Evolutionary conservation across 805 yeast genomes (phyloP).

Genomic region (Wickerhamiella musiphila): DNA sequence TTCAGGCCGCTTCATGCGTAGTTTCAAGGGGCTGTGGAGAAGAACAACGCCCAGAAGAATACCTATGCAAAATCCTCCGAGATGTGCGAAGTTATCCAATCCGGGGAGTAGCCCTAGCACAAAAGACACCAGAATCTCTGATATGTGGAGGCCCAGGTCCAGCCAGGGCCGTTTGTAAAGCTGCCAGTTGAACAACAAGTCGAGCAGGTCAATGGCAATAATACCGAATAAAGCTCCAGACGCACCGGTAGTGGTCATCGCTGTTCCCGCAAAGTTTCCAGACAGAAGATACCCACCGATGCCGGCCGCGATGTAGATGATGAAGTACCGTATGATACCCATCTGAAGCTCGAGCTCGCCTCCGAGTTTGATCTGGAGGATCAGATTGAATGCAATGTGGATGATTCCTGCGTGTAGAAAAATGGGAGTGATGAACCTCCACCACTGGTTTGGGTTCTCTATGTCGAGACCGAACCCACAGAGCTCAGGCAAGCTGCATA

Average conservation of each 20-base stretch:
- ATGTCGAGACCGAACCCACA: constrained; percentile 36
- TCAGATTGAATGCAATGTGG: constrained; percentile 46
- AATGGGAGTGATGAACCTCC: constrained; percentile 50
- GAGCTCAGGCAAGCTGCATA: constrained; percentile 37
- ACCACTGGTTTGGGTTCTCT: constrained; percentile 45
- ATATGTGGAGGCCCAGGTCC: constrained; percentile 30
- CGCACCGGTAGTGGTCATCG: constrained; percentile 52
- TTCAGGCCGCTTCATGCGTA: constrained; percentile 7
- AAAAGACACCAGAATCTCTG: constrained; percentile 40
- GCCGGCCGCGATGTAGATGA: constrained; percentile 45
- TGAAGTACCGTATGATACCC: constrained; percentile 35
- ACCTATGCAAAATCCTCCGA: constrained; percentile 60
- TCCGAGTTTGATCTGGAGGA: constrained; percentile 46
- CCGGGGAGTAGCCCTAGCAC: constrained; percentile 58
- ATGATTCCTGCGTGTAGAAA: constrained; percentile 60
- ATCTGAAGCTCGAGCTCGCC: constrained; percentile 37
- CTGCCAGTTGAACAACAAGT: constrained; percentile 35
- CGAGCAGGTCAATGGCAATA: constrained; percentile 41
- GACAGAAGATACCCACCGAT: constrained; percentile 52
- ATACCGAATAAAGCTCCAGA: constrained; percentile 58
- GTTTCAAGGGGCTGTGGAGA: constrained; percentile 35
- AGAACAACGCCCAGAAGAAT: constrained; percentile 31
- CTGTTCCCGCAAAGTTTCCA: constrained; percentile 50
- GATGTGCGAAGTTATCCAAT: constrained; percentile 54
- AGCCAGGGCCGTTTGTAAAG: constrained; percentile 30